Evolutionary conservation across 768 basidiomycete species (phyloP), one percentile per base, ranked within the genome.

Genomic region (Gyrodon lividus): DNA sequence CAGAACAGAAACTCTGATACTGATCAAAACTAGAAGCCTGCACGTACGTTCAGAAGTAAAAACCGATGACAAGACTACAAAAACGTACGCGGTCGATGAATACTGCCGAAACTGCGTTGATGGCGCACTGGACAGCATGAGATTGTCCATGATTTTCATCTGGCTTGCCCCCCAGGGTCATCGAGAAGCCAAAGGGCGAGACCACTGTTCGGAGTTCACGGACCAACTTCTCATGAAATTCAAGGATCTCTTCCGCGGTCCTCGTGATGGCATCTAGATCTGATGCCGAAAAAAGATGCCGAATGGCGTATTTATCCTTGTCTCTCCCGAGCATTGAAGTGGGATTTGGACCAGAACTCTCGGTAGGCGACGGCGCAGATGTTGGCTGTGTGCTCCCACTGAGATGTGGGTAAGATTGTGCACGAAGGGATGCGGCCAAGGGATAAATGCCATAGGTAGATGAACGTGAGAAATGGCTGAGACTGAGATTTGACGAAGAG

Each of bases 1-100:
- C 86, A 0, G 91, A 82, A 64, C 96, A 98, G 62, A 93, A 98
- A 12, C 78, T 70, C 65, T 93, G 82, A 71, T 99, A 99, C 2
- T 83, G 76, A 50, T 80, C 76, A 58, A 96, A 96, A 33, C 77
- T 72, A 14, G 84, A 74, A 22, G 85, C 86, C 92, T 96, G 58
- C 28, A 22, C 33, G 55, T 46, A 48, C 8, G 34, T 12, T 60
- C 30, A 54, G 48, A 26, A 35, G 31, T 30, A 22, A 46, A 19
- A 8, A 6, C 17, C 20, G 43, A 5, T 52, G n/a, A 46, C 16
- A 49, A 46, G 16, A 42, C 20, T 4, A 28, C 10, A 4, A 20
- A 35, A 33, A 51, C 68, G 26, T 58, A 85, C 86, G 69, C 84
- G 77, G 33, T 78, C 74, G 9, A 79, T 72, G 63, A 86, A 86